Conservation (phyloP, 371 early-diverging fungal genomes). For the Apophysomyces variabilis region DNA sequence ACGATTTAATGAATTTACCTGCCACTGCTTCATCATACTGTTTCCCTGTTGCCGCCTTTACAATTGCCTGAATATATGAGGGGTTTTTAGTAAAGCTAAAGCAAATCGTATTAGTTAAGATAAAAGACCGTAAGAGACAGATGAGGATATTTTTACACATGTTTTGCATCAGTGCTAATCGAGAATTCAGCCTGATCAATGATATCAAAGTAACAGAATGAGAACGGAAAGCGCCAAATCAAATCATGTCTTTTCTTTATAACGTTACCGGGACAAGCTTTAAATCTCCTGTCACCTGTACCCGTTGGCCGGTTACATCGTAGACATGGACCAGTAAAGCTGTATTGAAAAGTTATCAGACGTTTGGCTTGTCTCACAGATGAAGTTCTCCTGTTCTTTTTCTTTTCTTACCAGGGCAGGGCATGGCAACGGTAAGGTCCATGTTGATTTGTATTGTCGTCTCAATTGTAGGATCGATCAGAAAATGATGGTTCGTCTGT, state of each 20-base stretch:
- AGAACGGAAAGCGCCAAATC: not conserved
- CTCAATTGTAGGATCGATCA: constrained; percentile 73
- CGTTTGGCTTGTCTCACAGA: not conserved
- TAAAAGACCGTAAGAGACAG: not conserved
- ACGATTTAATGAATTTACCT: constrained; percentile 16
- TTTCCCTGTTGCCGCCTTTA: constrained; percentile 48
- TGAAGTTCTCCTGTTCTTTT: not conserved
- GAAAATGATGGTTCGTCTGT: constrained; percentile 75
- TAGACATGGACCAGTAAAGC: constrained; percentile 44
- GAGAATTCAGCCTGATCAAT: constrained; percentile 51
- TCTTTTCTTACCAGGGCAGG: constrained; percentile 68
- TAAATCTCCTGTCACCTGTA: constrained; percentile 46
- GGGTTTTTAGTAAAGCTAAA: constrained; percentile 30
- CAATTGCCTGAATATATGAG: constrained; percentile 44
- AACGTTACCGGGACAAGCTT: constrained; percentile 45
- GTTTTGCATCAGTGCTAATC: constrained; percentile 37
- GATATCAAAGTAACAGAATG: not conserved
- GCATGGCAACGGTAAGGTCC: constrained; percentile 90
- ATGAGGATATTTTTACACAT: constrained; percentile 28
- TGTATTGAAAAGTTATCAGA: not conserved
- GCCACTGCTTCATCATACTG: constrained; percentile 40
- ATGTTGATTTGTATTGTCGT: constrained; percentile 81
- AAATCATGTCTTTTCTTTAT: too few species aligned
- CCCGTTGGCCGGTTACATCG: constrained; percentile 52
- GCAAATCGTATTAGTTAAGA: not conserved